Percentiles rank a stretch among this genome's conserved stretches.
These are phyloP conservation scores for Brachypodium distachyon DNA, from an alignment of 202 grass and related monocot genomes.

Conservation along the genomic window DNA sequence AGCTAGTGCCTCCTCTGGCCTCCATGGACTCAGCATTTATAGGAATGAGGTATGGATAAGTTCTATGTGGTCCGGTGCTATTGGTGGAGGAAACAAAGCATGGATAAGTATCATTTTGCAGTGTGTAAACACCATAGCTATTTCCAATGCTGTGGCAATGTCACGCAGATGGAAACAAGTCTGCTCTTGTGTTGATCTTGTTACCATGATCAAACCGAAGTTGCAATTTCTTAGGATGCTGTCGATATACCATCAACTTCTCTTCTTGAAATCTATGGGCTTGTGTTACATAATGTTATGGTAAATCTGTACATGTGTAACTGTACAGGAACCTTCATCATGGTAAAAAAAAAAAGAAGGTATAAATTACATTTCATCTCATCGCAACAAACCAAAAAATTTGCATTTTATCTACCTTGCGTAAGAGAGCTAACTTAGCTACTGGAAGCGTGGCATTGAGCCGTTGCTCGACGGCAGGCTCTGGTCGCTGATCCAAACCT, in stretches of 20 bases:
- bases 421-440: background rate
- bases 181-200: background rate
- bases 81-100: conserved; percentile 27
- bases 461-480: conserved; percentile 55
- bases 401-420: background rate
- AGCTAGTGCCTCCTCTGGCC: background rate
- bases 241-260: background rate
- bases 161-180: background rate
- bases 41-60: background rate
- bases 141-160: background rate
- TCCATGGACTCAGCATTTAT: background rate
- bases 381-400: background rate
- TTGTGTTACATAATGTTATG: background rate
- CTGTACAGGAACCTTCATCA: background rate
- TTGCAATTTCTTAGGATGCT: background rate
- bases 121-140: background rate
- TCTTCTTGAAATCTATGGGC: no score
- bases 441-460: conserved; percentile 32
- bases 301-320: background rate
- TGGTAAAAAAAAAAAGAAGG: no score
- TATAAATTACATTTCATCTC: no score
- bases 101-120: background rate
- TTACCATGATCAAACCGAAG: background rate
- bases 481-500: conserved; percentile 47
- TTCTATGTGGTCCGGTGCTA: background rate